Conservation (phyloP, 495 filamentous ascomycete genomes). For the Arthonia radiata region DNA sequence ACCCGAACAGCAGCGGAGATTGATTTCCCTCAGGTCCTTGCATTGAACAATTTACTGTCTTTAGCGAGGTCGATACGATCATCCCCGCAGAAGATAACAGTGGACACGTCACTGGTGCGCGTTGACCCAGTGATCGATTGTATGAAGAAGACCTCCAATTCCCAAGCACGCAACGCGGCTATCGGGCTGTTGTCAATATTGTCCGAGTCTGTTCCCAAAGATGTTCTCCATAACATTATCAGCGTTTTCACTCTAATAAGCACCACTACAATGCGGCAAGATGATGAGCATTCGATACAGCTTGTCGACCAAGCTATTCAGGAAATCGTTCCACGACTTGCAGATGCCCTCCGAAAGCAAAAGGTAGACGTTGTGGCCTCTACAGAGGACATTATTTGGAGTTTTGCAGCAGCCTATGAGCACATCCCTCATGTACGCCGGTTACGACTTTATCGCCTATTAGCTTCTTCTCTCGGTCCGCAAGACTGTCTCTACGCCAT, state of each 20-base stretch:
- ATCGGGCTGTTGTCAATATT: conserved; percentile 68
- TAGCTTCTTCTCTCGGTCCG: conserved; percentile 60
- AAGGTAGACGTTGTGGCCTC: conserved; percentile 53
- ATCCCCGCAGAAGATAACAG: too few species aligned
- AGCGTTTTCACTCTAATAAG: conserved; percentile 98
- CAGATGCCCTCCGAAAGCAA: conserved; percentile 55
- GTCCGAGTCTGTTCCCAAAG: conserved; percentile 60
- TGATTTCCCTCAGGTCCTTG: conserved; percentile 20
- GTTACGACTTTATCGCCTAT: conserved; percentile 49
- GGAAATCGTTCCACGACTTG: conserved; percentile 73
- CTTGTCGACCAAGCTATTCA: conserved; percentile 78
- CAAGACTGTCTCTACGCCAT: conserved; percentile 59
- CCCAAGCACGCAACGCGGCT: conserved; percentile 75
- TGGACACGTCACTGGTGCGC: not conserved
- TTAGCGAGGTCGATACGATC: conserved; percentile 24
- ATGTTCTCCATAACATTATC: conserved; percentile 90
- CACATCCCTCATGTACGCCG: conserved; percentile 75
- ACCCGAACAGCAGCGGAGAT: too few species aligned
- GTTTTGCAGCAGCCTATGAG: conserved; percentile 83
- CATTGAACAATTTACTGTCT: conserved; percentile 50
- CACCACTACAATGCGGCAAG: conserved; percentile 59
- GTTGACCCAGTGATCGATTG: conserved; percentile 68
- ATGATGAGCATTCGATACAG: conserved; percentile 85
- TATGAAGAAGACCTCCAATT: conserved; percentile 64
- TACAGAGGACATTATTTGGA: conserved; percentile 63